phyloP scores from a whole-genome alignment of 495 filamentous ascomycete species.

The Pseudoneurospora amorphoporcata region DNA sequence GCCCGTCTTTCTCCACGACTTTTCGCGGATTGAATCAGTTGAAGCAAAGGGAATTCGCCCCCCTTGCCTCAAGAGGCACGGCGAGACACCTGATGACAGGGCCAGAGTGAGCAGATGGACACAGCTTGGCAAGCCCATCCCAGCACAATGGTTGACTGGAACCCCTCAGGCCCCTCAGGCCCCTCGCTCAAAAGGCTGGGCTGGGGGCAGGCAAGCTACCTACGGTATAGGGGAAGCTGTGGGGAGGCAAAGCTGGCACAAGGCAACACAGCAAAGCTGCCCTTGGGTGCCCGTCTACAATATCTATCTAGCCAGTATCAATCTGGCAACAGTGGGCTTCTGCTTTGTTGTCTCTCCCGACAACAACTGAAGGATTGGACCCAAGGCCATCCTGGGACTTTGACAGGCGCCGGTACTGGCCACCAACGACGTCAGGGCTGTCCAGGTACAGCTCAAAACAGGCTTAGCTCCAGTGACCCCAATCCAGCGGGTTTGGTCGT shows the following conservation, averaged over 20 bases:
- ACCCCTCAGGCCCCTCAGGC: neutral
- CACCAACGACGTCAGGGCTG: neutral
- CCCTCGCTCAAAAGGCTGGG: neutral
- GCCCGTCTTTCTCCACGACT: neutral
- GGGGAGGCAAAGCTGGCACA: constrained; percentile 6
- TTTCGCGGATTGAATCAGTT: neutral
- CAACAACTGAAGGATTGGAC: neutral
- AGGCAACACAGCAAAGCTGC: constrained; percentile 1
- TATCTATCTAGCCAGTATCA: neutral
- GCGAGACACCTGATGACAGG: neutral
- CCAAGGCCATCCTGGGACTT: neutral
- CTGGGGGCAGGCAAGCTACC: neutral
- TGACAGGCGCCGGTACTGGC: neutral
- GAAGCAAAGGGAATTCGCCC: neutral
- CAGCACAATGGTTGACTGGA: neutral
- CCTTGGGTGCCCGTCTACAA: neutral
- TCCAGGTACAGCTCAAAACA: neutral
- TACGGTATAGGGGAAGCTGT: neutral
- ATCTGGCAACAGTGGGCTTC: neutral
- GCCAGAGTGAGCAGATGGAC: neutral
- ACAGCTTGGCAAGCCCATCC: neutral
- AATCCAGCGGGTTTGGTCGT: neutral
- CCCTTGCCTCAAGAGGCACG: neutral
- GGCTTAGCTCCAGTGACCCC: neutral
- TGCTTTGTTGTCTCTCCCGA: neutral